These are phyloP conservation scores for Sphaerulina musiva DNA, from an alignment of 2,329 filamentous ascomycete species.

Conservation along the genomic window DNA sequence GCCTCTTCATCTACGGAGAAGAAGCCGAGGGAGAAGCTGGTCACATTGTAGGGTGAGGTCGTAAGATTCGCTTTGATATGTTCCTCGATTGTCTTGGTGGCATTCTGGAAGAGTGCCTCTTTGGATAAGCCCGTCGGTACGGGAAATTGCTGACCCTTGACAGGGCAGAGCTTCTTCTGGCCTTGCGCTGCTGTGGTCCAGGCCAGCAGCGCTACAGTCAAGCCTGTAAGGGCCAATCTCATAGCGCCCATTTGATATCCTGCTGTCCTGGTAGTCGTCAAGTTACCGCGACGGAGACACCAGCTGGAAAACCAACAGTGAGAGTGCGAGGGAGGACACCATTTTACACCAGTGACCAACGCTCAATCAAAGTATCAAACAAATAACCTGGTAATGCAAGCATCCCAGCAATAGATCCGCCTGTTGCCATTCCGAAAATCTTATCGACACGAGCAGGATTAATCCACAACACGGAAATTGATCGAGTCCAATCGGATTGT, in stretches of 20 bases:
- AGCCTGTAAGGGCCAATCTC: background rate
- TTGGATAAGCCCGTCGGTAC: conserved; percentile 10
- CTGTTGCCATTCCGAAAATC: background rate
- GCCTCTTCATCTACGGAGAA: conserved; percentile 15
- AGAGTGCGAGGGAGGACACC: background rate
- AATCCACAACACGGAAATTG: too few relatives aligned
- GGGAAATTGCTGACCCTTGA: conserved; percentile 21
- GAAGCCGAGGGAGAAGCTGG: conserved; percentile 18
- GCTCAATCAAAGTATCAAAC: background rate
- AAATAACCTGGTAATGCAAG: background rate
- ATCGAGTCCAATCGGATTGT: too few relatives aligned
- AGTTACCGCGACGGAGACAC: background rate
- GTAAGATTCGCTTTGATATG: conserved; percentile 16
- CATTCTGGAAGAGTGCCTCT: conserved; percentile 13
- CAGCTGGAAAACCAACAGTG: background rate
- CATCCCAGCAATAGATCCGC: background rate
- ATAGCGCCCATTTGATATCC: background rate
- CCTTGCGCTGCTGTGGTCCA: background rate
- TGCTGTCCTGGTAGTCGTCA: background rate
- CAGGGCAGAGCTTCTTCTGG: conserved; percentile 13
- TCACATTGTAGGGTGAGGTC: conserved; percentile 15
- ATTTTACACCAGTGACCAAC: background rate
- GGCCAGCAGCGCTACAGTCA: background rate
- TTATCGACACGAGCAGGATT: background rate
- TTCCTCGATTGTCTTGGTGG: conserved; percentile 12